Evolutionary conservation across 2,329 filamentous ascomycete genomes (phyloP), one percentile per base, ranked within the genome.

Genomic region (Pseudopyrenochaeta lycopersici): DNA sequence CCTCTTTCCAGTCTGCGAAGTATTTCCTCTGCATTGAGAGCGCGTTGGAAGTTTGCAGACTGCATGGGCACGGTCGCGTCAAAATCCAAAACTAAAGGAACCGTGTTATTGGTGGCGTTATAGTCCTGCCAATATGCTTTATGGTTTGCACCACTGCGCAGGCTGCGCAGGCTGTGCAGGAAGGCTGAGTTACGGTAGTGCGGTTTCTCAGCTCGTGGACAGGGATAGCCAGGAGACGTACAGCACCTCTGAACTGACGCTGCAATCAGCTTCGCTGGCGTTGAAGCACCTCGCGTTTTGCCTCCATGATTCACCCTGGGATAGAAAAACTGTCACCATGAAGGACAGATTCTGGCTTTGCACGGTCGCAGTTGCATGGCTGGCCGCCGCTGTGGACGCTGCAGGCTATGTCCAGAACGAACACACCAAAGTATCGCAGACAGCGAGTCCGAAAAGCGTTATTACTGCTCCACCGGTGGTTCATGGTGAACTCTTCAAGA

Each of bases 391-490:
- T 44, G n/a, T n/a, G n/a, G 40, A 45, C 14, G n/a, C 17, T 45
- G 32, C 40, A 27, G 48, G 21, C 44, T 32, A 45, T 21, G 44
- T 54, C 15, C 41, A 40, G 6, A 32, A 33, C 15, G 11, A 20
- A 30, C 30, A 36, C 17, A 15, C 39, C 15, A 29, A 23, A 15
- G 32, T 11, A 15, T 44, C 33, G 4, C 21, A 31, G 12, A 35
- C 33, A 11, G 12, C 33, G 40, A 44, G 30, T 31, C 38, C 35
- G 27, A 38, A 30, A 5, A 52, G 52, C 33, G 18, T 52, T 1
- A 55, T 55, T 15, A 55, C 52, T 7, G 43, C 52, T 36, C 47
- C 52, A 7, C 48, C 52, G n/a, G 7, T 38, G 1, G 5, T 44
- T 4, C 18, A 52, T 20, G 33, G 17, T 9, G 33, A 45, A 29